Conservation (phyloP, 169 alveolate genomes). For the Plasmodium gallinaceum region DNA sequence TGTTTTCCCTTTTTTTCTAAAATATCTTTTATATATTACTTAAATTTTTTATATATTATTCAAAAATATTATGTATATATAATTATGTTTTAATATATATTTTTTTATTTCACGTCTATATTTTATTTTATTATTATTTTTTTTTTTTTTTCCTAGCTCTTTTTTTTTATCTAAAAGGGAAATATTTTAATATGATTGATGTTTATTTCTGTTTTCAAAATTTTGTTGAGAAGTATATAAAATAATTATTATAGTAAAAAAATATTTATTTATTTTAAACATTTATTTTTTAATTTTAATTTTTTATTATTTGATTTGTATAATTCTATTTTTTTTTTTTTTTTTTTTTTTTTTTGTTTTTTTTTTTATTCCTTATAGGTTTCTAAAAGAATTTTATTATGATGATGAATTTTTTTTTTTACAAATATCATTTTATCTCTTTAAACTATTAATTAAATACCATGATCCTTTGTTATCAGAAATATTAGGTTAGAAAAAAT, state of each 20-base stretch:
- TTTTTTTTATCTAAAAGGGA: slow-evolving; percentile 78
- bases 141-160: slow-evolving; percentile 69
- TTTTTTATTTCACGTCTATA: background rate
- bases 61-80: background rate
- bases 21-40: too few species aligned
- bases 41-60: too few species aligned
- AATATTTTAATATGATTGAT: slow-evolving; percentile 71
- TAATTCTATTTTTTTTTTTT: background rate
- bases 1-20: too few species aligned
- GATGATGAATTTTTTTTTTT: slow-evolving; percentile 82
- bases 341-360: background rate
- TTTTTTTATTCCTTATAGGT: slow-evolving; percentile 31
- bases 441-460: slow-evolving; percentile 80
- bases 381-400: slow-evolving; percentile 79
- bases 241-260: too few species aligned
- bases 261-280: background rate
- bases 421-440: slow-evolving; percentile 82
- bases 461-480: slow-evolving; percentile 83
- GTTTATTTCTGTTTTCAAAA: slow-evolving; percentile 78
- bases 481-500: slow-evolving; percentile 72
- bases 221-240: slow-evolving; percentile 71
- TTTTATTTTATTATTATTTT: background rate
- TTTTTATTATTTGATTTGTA: too few species aligned
- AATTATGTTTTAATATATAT: background rate
- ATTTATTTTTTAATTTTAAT: background rate